Evolutionary conservation across 2,329 filamentous ascomycete species (phyloP), one percentile per base, ranked within the genome.

Genomic region (Trichophyton simii): DNA sequence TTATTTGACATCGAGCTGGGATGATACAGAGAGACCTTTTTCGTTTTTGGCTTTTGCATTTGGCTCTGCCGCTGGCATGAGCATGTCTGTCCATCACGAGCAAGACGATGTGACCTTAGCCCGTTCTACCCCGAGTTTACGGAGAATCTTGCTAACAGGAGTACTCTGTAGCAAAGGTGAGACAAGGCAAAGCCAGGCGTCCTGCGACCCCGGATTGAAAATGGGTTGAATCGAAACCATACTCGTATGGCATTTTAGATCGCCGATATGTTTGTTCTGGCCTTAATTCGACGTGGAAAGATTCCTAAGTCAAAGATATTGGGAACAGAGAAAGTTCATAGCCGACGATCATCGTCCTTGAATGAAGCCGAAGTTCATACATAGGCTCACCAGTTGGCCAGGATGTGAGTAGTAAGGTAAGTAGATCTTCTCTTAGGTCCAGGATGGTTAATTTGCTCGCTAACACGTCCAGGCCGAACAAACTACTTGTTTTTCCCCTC

Each of bases 61-160:
- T 54, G 31, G 28, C 9, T 36, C 28, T 55, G 52, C 15, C 28
- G 25, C 25, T 38, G 22, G 46, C 22, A 31, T 31, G 28, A 31
- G 9, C 46, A 3, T 50, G 20, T 22, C 22, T 22, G 6, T 31
- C 1, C 28, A 34, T 55, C 52, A 36, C 15, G 28, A 28, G 28
- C 28, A 55, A 55, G 28, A 25, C 52, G 52, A 55, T 55, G 52
- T 36, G 52, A 55, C 52, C 52, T 55, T 34, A 54, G n/a, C 48
- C 22, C 34, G 11, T 38, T 38, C 11, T 38, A 13, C 34, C 8
- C 34, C 34, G 11, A 38, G 34, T 38, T 38, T 38, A 38, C 34
- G 34, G 34, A 38, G 34, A 13, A 38, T 38, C 2, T 38, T 38
- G 34, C 8, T 13, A 38, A 13, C 8, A 38, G 34, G 8, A 38